These are phyloP conservation scores for Kodamaea ohmeri DNA, from an alignment of 1,139 yeast genomes.

Conservation along the genomic window DNA sequence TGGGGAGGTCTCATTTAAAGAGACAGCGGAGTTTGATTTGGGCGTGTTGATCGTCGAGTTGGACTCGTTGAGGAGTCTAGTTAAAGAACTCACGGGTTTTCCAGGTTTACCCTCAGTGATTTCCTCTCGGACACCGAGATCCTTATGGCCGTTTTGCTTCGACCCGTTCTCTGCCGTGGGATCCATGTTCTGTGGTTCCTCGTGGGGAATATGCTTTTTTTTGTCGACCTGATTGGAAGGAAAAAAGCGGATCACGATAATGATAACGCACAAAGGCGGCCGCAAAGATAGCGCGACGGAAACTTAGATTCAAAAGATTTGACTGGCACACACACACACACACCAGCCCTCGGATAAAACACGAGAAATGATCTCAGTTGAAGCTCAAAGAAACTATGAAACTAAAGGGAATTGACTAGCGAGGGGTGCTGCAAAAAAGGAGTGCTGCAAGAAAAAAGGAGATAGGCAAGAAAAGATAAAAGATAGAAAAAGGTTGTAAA, in stretches of 20 bases:
- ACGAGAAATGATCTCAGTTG: too few relatives aligned
- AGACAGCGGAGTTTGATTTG: constrained; percentile 24
- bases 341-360: too few relatives aligned
- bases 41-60: constrained; percentile 29
- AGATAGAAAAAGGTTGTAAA: too few relatives aligned
- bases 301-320: not conserved
- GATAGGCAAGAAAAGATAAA: too few relatives aligned
- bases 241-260: not conserved
- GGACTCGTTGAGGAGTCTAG: constrained; percentile 42
- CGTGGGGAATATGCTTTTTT: constrained; percentile 1
- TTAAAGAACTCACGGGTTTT: constrained; percentile 36
- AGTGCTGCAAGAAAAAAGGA: too few relatives aligned
- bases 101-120: constrained; percentile 6
- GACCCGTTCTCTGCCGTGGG: constrained; percentile 2
- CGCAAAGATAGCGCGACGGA: too few relatives aligned
- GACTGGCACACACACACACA: too few relatives aligned
- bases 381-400: too few relatives aligned
- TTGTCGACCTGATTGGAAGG: constrained; percentile 4
- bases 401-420: too few relatives aligned
- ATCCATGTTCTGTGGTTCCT: constrained; percentile 4
- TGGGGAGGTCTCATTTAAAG: constrained; percentile 17
- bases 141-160: constrained; percentile 3
- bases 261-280: not conserved
- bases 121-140: not conserved
- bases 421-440: too few relatives aligned